These are phyloP conservation scores for Cladophialophora psammophila DNA, from an alignment of 2,329 filamentous ascomycete species.

Conservation along the genomic window DNA sequence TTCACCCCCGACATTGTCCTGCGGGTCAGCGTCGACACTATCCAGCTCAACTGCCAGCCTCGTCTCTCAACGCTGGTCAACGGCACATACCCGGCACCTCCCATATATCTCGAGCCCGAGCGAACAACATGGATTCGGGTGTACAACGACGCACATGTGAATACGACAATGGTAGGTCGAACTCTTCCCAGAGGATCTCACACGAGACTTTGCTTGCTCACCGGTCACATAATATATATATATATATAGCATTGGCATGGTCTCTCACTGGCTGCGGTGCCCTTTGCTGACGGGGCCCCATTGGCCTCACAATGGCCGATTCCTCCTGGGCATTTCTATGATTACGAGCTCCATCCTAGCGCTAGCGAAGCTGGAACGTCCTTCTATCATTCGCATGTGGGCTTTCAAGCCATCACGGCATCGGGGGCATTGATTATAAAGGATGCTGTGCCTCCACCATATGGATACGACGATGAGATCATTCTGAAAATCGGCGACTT, in stretches of 20 bases:
- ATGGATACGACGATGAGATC: conserved; percentile 68
- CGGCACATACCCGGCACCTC: conserved; percentile 61
- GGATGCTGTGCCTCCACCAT: conserved; percentile 57
- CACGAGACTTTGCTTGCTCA: background rate
- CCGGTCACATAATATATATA: background rate
- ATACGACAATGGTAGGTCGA: conserved; percentile 63
- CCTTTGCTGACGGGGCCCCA: conserved; percentile 70
- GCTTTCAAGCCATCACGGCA: conserved; percentile 67
- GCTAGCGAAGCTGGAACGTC: conserved; percentile 67
- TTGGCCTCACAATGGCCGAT: conserved; percentile 71
- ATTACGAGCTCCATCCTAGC: conserved; percentile 68
- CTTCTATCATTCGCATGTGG: conserved; percentile 73
- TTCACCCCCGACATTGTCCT: conserved; percentile 57
- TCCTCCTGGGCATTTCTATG: conserved; percentile 67
- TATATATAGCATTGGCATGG: conserved; percentile 71
- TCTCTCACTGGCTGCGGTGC: conserved; percentile 64
- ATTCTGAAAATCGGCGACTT: conserved; percentile 65
- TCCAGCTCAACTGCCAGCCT: conserved; percentile 55
- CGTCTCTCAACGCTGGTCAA: conserved; percentile 61
- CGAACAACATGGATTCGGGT: conserved; percentile 63
- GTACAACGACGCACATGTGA: conserved; percentile 62
- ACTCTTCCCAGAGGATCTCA: no score
- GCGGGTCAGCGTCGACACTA: conserved; percentile 51
- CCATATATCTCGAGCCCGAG: conserved; percentile 56
- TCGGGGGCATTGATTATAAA: conserved; percentile 67